A percentile compares a stretch with the other conserved stretches of the same genome.
phyloP scores from a whole-genome alignment of 164 flowering plant species.

The Litsea cubeba region DNA sequence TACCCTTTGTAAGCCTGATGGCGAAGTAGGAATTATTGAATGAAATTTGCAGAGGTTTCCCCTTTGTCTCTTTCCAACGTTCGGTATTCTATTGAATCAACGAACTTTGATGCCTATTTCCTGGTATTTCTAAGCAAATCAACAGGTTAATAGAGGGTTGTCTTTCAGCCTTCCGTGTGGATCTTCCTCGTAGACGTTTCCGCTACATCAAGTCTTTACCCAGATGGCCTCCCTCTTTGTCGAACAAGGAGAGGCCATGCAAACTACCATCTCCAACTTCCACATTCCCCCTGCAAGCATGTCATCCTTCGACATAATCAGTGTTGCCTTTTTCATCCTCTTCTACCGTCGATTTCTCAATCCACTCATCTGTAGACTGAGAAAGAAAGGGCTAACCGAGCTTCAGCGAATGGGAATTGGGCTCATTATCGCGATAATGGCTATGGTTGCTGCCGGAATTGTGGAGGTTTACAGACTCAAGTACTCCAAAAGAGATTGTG shows the following conservation, averaged over 20 bases:
- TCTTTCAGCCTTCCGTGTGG: no score
- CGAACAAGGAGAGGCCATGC: constrained; percentile 94
- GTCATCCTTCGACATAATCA: constrained; percentile 91
- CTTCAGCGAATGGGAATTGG: constrained; percentile 93
- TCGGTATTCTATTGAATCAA: no score
- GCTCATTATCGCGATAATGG: constrained; percentile 64
- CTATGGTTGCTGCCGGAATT: constrained; percentile 79
- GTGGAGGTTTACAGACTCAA: constrained; percentile 74
- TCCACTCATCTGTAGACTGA: constrained; percentile 48
- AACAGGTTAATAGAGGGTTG: no score
- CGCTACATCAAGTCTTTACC: no score
- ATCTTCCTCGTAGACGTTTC: no score
- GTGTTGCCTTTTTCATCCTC: constrained; percentile 75
- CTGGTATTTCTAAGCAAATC: no score
- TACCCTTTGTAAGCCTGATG: no score
- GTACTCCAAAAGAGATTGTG: constrained; percentile 47
- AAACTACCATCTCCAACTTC: constrained; percentile 51
- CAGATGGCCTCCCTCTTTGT: constrained; percentile 97
- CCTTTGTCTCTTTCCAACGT: no score
- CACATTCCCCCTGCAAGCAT: constrained; percentile 85
- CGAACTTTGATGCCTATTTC: no score
- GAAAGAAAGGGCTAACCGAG: constrained; percentile 65
- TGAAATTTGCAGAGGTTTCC: no score
- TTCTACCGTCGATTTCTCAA: constrained; percentile 59
- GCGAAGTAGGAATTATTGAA: no score